Percentiles rank a stretch among this genome's conserved stretches.
phyloP scores from a whole-genome alignment of 257 asterid species.

The Catharanthus roseus region DNA sequence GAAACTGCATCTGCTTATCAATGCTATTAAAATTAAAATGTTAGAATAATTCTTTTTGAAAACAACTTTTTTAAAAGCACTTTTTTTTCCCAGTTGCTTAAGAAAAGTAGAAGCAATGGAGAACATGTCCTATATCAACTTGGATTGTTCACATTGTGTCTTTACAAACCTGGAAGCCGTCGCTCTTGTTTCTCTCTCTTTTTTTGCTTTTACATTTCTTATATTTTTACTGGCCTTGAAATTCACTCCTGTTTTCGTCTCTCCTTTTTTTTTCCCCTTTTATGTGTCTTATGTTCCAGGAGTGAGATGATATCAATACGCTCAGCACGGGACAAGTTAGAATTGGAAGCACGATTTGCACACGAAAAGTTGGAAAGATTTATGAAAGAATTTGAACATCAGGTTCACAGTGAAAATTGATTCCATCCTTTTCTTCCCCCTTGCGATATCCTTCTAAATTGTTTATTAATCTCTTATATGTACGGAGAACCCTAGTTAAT shows the following conservation, averaged over 20 bases:
- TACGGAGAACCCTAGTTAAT: background rate
- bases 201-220: background rate
- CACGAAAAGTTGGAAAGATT: slow-evolving; percentile 69
- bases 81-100: too few species aligned
- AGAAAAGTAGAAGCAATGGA: too few species aligned
- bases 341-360: slow-evolving; percentile 64
- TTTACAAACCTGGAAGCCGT: too few species aligned
- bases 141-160: too few species aligned
- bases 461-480: background rate
- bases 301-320: slow-evolving; percentile 53
- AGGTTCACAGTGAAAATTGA: slow-evolving; percentile 35
- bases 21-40: too few species aligned
- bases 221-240: background rate
- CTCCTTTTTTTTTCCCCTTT: background rate
- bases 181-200: too few species aligned
- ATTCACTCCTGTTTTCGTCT: background rate
- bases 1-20: too few species aligned
- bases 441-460: background rate
- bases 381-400: slow-evolving; percentile 79
- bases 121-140: background rate
- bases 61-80: too few species aligned
- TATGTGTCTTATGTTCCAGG: slow-evolving; percentile 34
- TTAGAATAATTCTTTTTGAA: too few species aligned
- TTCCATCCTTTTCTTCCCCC: background rate
- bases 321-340: slow-evolving; percentile 74